A percentile compares a stretch with the other conserved stretches of the same genome.
These are phyloP conservation scores for Grigorovia humatica DNA, from an alignment of 805 yeast genomes.

Conservation along the genomic window DNA sequence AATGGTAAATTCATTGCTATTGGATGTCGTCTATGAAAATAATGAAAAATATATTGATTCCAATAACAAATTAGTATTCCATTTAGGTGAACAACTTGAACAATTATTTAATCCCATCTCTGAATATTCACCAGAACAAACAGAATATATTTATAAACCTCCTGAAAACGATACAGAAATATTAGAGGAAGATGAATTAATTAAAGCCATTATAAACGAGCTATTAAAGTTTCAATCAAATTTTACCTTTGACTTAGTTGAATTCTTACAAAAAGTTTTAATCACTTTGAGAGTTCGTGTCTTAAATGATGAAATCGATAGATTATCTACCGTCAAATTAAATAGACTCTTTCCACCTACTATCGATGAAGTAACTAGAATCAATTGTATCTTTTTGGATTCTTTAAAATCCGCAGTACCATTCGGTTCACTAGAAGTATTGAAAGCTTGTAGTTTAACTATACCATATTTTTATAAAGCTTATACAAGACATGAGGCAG, in stretches of 20 bases:
- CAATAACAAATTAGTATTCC: constrained; percentile 66
- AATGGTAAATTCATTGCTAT: constrained; percentile 38
- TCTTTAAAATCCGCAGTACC: constrained; percentile 57
- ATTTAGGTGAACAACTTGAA: constrained; percentile 78
- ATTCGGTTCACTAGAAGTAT: constrained; percentile 63
- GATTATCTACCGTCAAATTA: constrained; percentile 50
- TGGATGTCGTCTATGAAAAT: constrained; percentile 69
- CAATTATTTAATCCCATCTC: constrained; percentile 81
- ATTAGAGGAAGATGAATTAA: constrained; percentile 30
- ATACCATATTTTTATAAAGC: constrained; percentile 90
- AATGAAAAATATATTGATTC: constrained; percentile 41
- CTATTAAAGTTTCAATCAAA: constrained; percentile 61
- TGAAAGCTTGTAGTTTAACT: constrained; percentile 71
- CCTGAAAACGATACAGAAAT: constrained; percentile 31
- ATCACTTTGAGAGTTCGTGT: constrained; percentile 70
- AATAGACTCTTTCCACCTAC: constrained; percentile 89
- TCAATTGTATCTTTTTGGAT: constrained; percentile 75
- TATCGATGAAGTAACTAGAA: constrained; percentile 83
- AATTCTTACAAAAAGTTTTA: constrained; percentile 65
- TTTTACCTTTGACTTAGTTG: constrained; percentile 60
- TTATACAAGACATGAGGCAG: constrained; percentile 89
- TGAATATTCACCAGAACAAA: constrained; percentile 86
- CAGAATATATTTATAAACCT: constrained; percentile 58
- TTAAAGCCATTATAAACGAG: constrained; percentile 53
- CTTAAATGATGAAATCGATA: constrained; percentile 41